Base-by-base conservation (phyloP, 306 rosid species). In the Vigna radiata region DNA sequence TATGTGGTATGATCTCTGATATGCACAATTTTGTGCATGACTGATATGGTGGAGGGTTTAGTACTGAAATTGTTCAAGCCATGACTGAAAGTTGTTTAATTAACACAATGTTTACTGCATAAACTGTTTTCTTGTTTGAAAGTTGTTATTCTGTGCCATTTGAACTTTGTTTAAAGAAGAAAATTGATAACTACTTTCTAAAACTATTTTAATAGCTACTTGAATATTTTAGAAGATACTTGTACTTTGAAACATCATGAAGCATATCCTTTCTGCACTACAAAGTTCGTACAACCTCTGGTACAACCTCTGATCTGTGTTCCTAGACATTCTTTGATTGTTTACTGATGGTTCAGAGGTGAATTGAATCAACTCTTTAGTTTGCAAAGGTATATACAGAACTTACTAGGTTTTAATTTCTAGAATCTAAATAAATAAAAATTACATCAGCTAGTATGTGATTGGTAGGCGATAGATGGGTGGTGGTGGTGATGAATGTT, bases 21-120 rank as follows among this genome's bases (percentile, higher is more conserved):
- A 47, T 73, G 43, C 54, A 25, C 4, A n/a, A 19, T 43, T 68
- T 59, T 76, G 69, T 70, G 78, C 47, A 6, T 47, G 43, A 48
- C 4, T 72, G 50, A 18, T 16, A 50, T 65, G 36, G 25, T 65
- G 49, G 29, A 58, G 23, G 6, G 47, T 15, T 25, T 50, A 8
- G 53, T 18, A 15, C 3, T 25, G 27, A 66, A 56, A 62, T 36
- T 11, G 0, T 15, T 63, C 4, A 6, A 48, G 19, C 69, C 41
- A 63, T 19, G 7, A 5, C 18, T 33, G 49, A 23, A 27, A 13
- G 44, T n/a, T 66, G 39, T 39, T 39, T 55, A 36, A 31, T 44
- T 77, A 68, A 2, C 49, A 14, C 11, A 58, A 31, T 31, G 13
- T 27, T 49, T 12, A 70, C 47, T 66, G 83, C 25, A 19, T 62